Evolutionary conservation across 2,329 filamentous ascomycete genomes (phyloP).

Genomic region (Rosellinia necatrix): DNA sequence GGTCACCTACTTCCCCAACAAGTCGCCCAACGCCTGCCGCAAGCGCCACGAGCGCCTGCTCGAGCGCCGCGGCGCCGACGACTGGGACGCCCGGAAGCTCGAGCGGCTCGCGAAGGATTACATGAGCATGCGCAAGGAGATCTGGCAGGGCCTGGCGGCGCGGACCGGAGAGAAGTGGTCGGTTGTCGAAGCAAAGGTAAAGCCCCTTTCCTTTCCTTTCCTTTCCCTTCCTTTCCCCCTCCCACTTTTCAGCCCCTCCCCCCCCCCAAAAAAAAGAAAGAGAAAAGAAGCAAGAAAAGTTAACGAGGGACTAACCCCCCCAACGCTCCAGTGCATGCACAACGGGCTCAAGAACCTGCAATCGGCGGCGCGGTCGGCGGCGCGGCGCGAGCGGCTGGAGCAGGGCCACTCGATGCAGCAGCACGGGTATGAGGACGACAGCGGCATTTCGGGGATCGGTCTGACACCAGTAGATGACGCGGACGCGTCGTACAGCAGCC

Average conservation of each 20-base stretch:
- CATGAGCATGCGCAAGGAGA: slow-evolving; percentile 77
- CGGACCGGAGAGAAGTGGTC: slow-evolving; percentile 83
- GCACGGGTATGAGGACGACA: slow-evolving; percentile 71
- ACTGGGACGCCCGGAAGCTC: slow-evolving; percentile 78
- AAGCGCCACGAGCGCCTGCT: slow-evolving; percentile 86
- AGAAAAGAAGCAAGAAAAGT: background rate
- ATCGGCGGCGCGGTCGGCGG: slow-evolving; percentile 67
- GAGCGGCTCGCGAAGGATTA: slow-evolving; percentile 78
- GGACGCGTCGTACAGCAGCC: slow-evolving; percentile 61
- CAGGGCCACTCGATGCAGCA: slow-evolving; percentile 47
- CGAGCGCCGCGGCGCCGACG: slow-evolving; percentile 73
- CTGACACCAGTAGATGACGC: slow-evolving; percentile 64
- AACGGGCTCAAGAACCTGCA: slow-evolving; percentile 82
- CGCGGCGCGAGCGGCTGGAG: slow-evolving; percentile 67
- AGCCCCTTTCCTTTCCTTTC: slow-evolving; percentile 29
- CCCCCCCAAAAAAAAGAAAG: background rate
- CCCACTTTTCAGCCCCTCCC: background rate
- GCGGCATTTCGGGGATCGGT: slow-evolving; percentile 67
- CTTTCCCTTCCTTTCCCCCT: background rate
- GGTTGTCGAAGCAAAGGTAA: slow-evolving; percentile 67
- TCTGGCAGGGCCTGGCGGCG: slow-evolving; percentile 78
- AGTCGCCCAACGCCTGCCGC: slow-evolving; percentile 82
- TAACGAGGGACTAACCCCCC: background rate
- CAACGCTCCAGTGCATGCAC: slow-evolving; percentile 70
- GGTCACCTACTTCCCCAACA: slow-evolving; percentile 73